Evolutionary conservation across 257 asterid species (phyloP).

Genomic region (Misopates orontium): DNA sequence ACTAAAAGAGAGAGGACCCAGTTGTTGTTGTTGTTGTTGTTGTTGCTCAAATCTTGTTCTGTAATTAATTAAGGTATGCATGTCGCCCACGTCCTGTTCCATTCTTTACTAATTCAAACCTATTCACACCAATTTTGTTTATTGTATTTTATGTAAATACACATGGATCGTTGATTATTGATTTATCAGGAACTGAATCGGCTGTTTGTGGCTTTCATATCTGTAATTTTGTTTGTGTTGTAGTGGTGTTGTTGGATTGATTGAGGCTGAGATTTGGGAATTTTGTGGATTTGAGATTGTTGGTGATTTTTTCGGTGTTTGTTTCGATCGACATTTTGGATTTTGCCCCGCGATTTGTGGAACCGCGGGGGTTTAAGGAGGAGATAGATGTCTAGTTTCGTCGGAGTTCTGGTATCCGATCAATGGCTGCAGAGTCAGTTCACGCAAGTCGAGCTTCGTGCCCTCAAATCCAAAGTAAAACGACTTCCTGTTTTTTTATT

Average conservation of each 20-base stretch:
- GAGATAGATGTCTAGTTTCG: slow-evolving; percentile 86
- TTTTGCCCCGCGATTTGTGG: slow-evolving; percentile 43
- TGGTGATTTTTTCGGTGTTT: slow-evolving; percentile 27
- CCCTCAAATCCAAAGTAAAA: slow-evolving; percentile 84
- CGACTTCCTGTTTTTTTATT: slow-evolving; percentile 7
- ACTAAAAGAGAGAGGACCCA: slow-evolving; percentile 7
- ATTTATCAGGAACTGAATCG: slow-evolving; percentile 24
- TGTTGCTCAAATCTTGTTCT: slow-evolving; percentile 30
- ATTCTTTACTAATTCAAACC: slow-evolving; percentile 1
- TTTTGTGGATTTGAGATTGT: slow-evolving; percentile 32
- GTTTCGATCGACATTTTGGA: slow-evolving; percentile 11
- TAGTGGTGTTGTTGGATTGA: slow-evolving; percentile 27
- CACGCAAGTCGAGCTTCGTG: slow-evolving; percentile 89
- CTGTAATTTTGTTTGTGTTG: slow-evolving; percentile 32
- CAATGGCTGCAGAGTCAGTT: slow-evolving; percentile 97
- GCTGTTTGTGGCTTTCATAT: slow-evolving; percentile 20
- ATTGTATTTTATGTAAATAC: not conserved
- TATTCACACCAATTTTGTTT: slow-evolving; percentile 8
- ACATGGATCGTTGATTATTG: slow-evolving; percentile 25
- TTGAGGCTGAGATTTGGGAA: slow-evolving; percentile 23
- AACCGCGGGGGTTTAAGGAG: slow-evolving; percentile 47
- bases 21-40: too few species aligned
- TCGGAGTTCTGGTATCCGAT: slow-evolving; percentile 86
- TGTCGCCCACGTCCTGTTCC: slow-evolving; percentile 32
- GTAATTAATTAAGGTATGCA: slow-evolving; percentile 34